These are phyloP conservation scores for Mortierella sp. DNA, from an alignment of 371 early-diverging fungal genomes.

Conservation along the genomic window DNA sequence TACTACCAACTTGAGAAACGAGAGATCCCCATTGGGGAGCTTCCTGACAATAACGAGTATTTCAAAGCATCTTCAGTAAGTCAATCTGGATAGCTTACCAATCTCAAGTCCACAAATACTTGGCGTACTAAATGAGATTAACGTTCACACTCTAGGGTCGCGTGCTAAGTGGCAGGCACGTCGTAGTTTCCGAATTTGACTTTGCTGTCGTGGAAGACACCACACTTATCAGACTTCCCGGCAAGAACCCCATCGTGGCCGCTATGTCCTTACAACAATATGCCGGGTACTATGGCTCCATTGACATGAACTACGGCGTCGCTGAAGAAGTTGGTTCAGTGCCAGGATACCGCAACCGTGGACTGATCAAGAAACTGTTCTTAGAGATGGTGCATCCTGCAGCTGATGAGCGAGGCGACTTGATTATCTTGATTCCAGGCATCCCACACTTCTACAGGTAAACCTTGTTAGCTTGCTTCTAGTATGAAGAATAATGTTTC, in stretches of 20 bases:
- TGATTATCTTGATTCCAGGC: slow-evolving; percentile 24
- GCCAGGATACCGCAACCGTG: slow-evolving; percentile 9
- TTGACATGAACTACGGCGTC: neutral
- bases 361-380: slow-evolving; percentile 26
- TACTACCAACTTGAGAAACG: slow-evolving; percentile 2
- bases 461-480: too few relatives aligned
- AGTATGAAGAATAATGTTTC: too few relatives aligned
- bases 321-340: neutral
- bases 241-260: slow-evolving; percentile 23
- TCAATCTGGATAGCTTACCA: neutral
- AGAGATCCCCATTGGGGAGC: neutral
- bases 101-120: too few relatives aligned
- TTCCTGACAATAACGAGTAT: slow-evolving; percentile 12
- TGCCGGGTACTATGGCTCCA: slow-evolving; percentile 21
- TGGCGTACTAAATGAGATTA: too few relatives aligned
- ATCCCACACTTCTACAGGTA: slow-evolving; percentile 48
- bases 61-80: neutral
- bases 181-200: slow-evolving; percentile 25
- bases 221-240: neutral
- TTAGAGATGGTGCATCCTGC: slow-evolving; percentile 46
- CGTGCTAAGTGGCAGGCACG: slow-evolving; percentile 17
- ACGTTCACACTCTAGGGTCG: neutral
- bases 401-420: slow-evolving; percentile 35
- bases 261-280: slow-evolving; percentile 11
- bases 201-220: slow-evolving; percentile 38